Base-by-base conservation (phyloP, 306 rosid genomes). In the Corylus americana region DNA sequence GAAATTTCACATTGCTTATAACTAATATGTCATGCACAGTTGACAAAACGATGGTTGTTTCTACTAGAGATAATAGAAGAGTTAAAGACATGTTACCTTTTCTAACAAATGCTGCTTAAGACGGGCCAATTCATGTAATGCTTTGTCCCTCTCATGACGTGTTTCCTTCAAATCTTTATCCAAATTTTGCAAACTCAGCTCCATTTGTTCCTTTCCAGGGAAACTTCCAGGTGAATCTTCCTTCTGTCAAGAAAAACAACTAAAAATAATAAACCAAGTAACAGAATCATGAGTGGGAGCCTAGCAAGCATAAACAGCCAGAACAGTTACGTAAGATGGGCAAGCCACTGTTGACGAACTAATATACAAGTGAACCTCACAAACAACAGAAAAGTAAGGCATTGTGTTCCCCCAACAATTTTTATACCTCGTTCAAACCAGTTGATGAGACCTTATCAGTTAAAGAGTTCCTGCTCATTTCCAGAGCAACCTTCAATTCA, bases 61-160 rank as follows among this genome's bases (percentile, higher is more conserved):
- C 27, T 18, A 12, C 27, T 17, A 35, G 12, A 64, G n/a, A 64
- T 14, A 17, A 14, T 27, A 22, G 14, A 75, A 75, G 16, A 77
- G 71, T 55, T 54, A 63, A 18, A 74, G 70, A 78, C 18, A 57
- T 37, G 78, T 48, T 81, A 95, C 99, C 99, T 96, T 96, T 80
- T 96, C 96, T 79, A 96, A 80, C 79, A 96, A 89, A 88, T 96
- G 99, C 75, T 96, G 99, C 85, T 96, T 96, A 83, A 96, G 99
- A 57, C 98, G 98, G 55, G 92, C 66, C 90, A 96, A 83, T 75
- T 89, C 81, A 67, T 89, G 99, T 78, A 87, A 55, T 61, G 92
- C 93, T 83, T 87, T 96, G 83, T 96, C 98, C 90, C 87, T 93
- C 74, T 90, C 96, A 76, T 35, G 80, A n/a, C 80, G 86, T 42